Percentiles rank a stretch among this genome's conserved stretches.
These are phyloP conservation scores for Glarea lozoyensis DNA, from an alignment of 495 filamentous ascomycete genomes.

Conservation along the genomic window DNA sequence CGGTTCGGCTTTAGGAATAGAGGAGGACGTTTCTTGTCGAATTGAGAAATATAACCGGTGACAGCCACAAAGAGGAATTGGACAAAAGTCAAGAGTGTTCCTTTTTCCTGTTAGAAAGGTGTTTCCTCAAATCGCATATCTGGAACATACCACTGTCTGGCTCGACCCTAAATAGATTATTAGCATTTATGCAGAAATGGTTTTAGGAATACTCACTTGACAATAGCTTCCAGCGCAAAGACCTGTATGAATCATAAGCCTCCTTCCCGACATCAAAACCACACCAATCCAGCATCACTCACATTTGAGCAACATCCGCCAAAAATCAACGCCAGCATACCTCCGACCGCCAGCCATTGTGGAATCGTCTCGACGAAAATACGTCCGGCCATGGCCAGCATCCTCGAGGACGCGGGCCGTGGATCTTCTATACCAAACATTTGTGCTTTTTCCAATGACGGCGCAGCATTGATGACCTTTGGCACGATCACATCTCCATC, in stretches of 20 bases:
- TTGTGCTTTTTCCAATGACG: conserved; percentile 45
- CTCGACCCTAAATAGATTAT: conserved; percentile 37
- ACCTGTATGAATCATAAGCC: conserved; percentile 42
- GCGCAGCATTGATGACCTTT: conserved; percentile 44
- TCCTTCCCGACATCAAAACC: conserved; percentile 11
- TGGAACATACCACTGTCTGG: conserved; percentile 45
- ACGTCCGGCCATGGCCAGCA: conserved; percentile 43
- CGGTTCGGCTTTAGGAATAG: conserved; percentile 65
- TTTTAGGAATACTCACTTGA: conserved; percentile 53
- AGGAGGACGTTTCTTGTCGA: conserved; percentile 45
- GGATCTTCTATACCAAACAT: conserved; percentile 48
- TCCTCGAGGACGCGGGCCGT: conserved; percentile 41
- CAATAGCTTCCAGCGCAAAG: conserved; percentile 89
- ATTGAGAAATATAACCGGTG: conserved; percentile 67
- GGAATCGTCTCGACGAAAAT: conserved; percentile 55
- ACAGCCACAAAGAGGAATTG: conserved; percentile 83
- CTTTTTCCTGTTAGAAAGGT: conserved; percentile 30
- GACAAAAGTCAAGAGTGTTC: conserved; percentile 84
- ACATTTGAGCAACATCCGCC: conserved; percentile 98
- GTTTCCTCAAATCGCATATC: conserved; percentile 2
- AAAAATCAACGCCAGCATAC: conserved; percentile 85
- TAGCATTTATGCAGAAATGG: conserved; percentile 9
- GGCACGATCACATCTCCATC: conserved; percentile 25
- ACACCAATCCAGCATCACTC: conserved; percentile 20
- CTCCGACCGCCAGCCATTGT: conserved; percentile 54